Evolutionary conservation across 106 monocot species (phyloP).

Genomic region (Dendrobium officinale): DNA sequence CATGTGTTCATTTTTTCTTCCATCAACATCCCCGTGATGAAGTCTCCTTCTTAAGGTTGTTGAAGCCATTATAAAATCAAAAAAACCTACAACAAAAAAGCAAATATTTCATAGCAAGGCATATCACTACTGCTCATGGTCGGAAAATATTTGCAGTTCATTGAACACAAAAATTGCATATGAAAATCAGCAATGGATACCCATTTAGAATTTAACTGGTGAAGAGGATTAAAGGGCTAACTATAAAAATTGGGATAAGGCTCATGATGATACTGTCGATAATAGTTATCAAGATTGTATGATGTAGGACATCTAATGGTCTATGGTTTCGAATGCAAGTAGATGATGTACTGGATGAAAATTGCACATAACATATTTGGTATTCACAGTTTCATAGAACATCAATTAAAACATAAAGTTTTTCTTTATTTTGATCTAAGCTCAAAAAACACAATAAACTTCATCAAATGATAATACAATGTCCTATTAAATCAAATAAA

Average conservation of each 20-base stretch:
- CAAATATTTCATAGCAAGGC: neutral
- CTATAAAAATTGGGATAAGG: neutral
- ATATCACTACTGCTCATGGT: neutral
- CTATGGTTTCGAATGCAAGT: neutral
- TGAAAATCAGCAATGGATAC: neutral
- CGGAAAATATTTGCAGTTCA: neutral
- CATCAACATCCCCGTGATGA: conserved; percentile 73
- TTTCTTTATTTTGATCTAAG: too few species aligned
- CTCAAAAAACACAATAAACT: too few species aligned
- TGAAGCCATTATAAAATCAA: conserved; percentile 46
- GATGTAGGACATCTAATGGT: neutral
- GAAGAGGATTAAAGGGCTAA: neutral
- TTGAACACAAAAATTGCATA: neutral
- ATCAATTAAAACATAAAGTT: too few species aligned
- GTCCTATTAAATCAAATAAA: too few species aligned
- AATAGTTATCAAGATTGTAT: neutral
- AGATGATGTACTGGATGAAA: too few species aligned
- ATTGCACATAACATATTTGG: too few species aligned
- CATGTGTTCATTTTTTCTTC: conserved; percentile 49
- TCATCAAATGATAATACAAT: too few species aligned
- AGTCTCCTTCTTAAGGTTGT: conserved; percentile 56
- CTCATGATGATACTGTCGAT: neutral
- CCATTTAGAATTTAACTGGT: neutral
- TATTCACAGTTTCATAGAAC: too few species aligned
- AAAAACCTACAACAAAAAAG: neutral